Evolutionary conservation across 495 filamentous ascomycete genomes (phyloP), one percentile per base, ranked within the genome.

Genomic region (Penicillium maclennaniae): DNA sequence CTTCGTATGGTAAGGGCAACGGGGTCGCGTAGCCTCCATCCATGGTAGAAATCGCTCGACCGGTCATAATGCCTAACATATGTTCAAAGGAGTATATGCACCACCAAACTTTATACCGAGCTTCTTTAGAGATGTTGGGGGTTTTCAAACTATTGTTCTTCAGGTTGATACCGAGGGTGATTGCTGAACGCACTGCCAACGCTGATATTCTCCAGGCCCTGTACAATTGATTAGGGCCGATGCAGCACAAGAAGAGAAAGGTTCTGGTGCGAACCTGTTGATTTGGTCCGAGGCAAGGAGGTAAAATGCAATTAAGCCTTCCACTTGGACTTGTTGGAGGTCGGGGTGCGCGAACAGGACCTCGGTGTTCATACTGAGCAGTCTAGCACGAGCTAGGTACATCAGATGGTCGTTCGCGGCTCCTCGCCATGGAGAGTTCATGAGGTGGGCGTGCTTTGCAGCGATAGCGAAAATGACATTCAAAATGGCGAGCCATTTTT

Each of bases 121-220:
- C 70, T 55, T 87, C 84, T 51, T 81, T 84, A 15, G 83, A 72
- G 9, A 73, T 56, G 45, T 76, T 73, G 16, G 70, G 47, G 1
- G 81, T 72, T 6, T 64, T 62, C 10, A 68, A 61, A 40, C 71
- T 78, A 17, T 78, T 77, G 55, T 79, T 87, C 34, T 81, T 82
- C 49, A 86, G 59, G 52, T 87, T 83, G n/a, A 88, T 69, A n/a
- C 84, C 84, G 12, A 87, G 74, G 0, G 79, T 76, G 39, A 81
- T 73, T 6, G 80, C 82, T 51, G 80, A 78, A 20, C 85, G 78
- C 37, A 87, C 64, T 31, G 83, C 82, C 44, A 87, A 63, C 26
- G 81, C 83, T 43, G 72, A 78, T 21, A 82, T 76, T 52, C 77
- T 74, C 83, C 83, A 88, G 20, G 85, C 78, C 53, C 85, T 88